These are phyloP conservation scores for Suhomyces maxii DNA, from an alignment of 1,139 yeast genomes.

Conservation along the genomic window DNA sequence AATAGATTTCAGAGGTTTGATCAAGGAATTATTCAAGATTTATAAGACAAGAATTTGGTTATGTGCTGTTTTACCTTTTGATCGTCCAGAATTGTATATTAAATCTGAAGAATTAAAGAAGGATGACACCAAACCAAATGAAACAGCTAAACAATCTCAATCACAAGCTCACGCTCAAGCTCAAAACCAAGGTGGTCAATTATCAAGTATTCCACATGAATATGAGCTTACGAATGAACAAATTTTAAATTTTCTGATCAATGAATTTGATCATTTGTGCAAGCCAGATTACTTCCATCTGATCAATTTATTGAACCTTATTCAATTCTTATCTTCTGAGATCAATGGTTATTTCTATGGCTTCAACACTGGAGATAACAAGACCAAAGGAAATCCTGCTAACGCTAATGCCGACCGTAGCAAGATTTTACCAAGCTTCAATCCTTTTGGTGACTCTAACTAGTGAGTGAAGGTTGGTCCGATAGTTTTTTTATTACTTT, in stretches of 20 bases:
- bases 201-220: conserved; percentile 34
- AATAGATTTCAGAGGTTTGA: conserved; percentile 89
- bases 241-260: conserved; percentile 41
- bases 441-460: conserved; percentile 30
- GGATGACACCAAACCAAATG: background rate
- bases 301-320: conserved; percentile 39
- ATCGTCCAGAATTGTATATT: conserved; percentile 34
- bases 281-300: conserved; percentile 46
- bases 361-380: conserved; percentile 25
- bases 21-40: conserved; percentile 86
- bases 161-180: background rate
- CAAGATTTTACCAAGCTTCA: conserved; percentile 28
- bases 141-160: background rate
- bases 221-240: conserved; percentile 45
- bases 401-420: conserved; percentile 6
- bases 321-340: conserved; percentile 34
- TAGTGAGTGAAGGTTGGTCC: background rate
- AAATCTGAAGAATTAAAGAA: conserved; percentile 11
- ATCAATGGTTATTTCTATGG: conserved; percentile 46
- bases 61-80: conserved; percentile 69
- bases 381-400: background rate
- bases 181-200: background rate
- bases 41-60: conserved; percentile 97
- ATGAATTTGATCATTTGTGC: conserved; percentile 36
- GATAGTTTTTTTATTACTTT: background rate